Evolutionary conservation across 345 rosid genomes (phyloP).

Genomic region (Gossypium longicalyx): DNA sequence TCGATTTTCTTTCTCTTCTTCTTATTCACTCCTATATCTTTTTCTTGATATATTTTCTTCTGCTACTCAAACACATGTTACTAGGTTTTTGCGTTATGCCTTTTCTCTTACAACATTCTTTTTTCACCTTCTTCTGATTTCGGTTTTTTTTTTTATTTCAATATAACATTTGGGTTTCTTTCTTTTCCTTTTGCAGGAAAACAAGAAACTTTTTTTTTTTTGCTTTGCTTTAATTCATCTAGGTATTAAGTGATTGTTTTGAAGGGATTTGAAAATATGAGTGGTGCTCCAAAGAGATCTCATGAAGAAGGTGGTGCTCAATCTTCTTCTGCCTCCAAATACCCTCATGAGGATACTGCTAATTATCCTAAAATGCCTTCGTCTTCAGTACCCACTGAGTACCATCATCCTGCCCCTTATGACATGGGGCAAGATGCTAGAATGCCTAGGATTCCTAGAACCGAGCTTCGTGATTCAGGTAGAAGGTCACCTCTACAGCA

Average conservation of each 20-base stretch:
- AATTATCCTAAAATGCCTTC: slow-evolving; percentile 55
- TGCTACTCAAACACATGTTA: neutral
- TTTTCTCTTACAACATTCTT: neutral
- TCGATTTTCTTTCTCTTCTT: neutral
- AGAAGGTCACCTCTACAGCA: slow-evolving; percentile 82
- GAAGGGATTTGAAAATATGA: slow-evolving; percentile 32
- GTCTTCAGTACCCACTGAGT: slow-evolving; percentile 44
- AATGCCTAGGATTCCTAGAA: slow-evolving; percentile 53
- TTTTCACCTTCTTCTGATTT: neutral
- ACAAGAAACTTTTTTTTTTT: too few species aligned
- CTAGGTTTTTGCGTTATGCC: neutral
- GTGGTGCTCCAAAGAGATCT: slow-evolving; percentile 76
- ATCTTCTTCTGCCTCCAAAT: slow-evolving; percentile 59
- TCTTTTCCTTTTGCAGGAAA: slow-evolving; percentile 4
- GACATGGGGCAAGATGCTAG: slow-evolving; percentile 60
- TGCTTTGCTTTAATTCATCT: neutral
- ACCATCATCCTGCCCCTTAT: slow-evolving; percentile 43
- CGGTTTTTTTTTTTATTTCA: neutral
- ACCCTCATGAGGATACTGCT: slow-evolving; percentile 62
- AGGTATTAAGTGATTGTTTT: neutral
- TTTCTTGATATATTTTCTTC: neutral
- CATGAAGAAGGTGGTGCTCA: slow-evolving; percentile 73
- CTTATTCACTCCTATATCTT: neutral
- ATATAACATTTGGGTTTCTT: neutral
- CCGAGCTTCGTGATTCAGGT: slow-evolving; percentile 69